A percentile compares a stretch with the other conserved stretches of the same genome.
phyloP scores from a whole-genome alignment of 2,329 filamentous ascomycete genomes.

The Fusarium clavum region DNA sequence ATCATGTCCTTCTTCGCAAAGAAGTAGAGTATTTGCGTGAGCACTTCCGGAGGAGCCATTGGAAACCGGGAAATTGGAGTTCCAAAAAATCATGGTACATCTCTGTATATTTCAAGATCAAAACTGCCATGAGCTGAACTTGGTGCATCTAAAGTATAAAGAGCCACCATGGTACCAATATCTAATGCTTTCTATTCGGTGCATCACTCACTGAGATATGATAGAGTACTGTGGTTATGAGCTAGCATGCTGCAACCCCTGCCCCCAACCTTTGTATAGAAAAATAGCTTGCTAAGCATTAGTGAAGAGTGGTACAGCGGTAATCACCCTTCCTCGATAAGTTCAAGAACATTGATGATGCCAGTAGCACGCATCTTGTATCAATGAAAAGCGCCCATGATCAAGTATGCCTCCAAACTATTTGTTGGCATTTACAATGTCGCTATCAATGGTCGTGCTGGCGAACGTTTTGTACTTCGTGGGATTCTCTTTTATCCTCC shows the following conservation, averaged over 20 bases:
- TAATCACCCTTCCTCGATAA: neutral
- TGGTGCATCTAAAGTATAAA: neutral
- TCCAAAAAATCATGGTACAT: neutral
- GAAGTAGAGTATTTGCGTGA: conserved; percentile 61
- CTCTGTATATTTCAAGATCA: neutral
- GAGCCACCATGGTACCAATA: neutral
- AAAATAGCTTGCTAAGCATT: neutral
- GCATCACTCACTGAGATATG: neutral
- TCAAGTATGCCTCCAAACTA: conserved; percentile 22
- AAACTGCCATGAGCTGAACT: neutral
- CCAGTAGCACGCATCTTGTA: neutral
- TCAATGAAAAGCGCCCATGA: neutral
- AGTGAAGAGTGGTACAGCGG: neutral
- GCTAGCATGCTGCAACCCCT: neutral
- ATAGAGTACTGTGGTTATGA: neutral
- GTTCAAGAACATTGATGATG: neutral
- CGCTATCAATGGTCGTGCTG: conserved; percentile 21
- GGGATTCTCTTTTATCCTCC: conserved; percentile 48
- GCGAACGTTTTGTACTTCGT: conserved; percentile 42
- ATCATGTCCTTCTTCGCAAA: conserved; percentile 95
- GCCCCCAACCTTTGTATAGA: neutral
- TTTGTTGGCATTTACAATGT: conserved; percentile 44
- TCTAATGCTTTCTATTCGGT: neutral
- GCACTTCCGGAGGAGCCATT: neutral
- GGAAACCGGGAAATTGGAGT: neutral